Percentiles rank a stretch among this genome's conserved stretches.
Evolutionary conservation across 805 yeast species (phyloP).

Genomic region (Candida schatavii): DNA sequence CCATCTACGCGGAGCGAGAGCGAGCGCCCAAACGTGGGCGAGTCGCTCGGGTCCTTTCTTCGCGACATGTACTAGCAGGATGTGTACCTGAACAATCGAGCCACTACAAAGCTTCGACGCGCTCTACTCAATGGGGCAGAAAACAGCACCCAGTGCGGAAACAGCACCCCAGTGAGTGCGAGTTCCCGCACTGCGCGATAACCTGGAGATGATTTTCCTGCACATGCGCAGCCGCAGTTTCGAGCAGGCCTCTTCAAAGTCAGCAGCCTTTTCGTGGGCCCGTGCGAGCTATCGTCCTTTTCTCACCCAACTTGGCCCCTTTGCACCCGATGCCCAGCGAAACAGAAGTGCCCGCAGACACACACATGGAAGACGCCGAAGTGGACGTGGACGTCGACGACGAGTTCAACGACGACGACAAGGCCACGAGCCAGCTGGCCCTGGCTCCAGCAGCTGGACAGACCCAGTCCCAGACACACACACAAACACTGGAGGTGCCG

Average conservation of each 20-base stretch:
- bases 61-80: neutral
- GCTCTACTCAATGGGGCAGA: too few species aligned
- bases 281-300: too few species aligned
- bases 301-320: too few species aligned
- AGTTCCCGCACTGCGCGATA: too few species aligned
- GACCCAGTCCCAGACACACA: slow-evolving; percentile 5
- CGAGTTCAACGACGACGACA: slow-evolving; percentile 20
- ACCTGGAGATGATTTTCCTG: too few species aligned
- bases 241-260: too few species aligned
- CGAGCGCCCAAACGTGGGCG: slow-evolving; percentile 75
- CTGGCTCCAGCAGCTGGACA: neutral
- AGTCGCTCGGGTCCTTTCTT: slow-evolving; percentile 23
- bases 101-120: neutral
- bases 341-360: slow-evolving; percentile 8
- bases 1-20: slow-evolving; percentile 86
- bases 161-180: too few species aligned
- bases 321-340: slow-evolving; percentile 3
- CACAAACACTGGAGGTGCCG: too few species aligned
- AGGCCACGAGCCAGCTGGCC: slow-evolving; percentile 11
- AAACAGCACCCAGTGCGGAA: too few species aligned
- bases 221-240: too few species aligned
- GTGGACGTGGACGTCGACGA: slow-evolving; percentile 19
- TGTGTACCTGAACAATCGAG: neutral
- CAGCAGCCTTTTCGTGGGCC: too few species aligned
- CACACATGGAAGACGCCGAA: slow-evolving; percentile 17